These are phyloP conservation scores for Colletotrichum sp. DNA, from an alignment of 2,329 filamentous ascomycete genomes.

Conservation along the genomic window DNA sequence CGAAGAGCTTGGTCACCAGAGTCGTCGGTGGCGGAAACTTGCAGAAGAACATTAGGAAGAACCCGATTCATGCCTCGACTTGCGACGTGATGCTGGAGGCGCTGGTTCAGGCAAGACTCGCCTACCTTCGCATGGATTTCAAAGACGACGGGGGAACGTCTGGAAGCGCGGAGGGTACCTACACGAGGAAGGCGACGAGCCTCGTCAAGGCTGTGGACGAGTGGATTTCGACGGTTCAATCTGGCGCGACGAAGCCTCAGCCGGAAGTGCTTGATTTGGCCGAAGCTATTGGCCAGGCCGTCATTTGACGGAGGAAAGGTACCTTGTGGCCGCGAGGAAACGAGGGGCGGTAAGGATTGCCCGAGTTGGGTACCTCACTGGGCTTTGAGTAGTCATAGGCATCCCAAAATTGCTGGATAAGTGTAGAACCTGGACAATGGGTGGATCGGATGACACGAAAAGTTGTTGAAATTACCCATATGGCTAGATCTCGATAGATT, in stretches of 20 bases:
- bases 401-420: background rate
- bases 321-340: background rate
- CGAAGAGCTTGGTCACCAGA: background rate
- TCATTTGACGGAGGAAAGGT: background rate
- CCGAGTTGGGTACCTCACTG: background rate
- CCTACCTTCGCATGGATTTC: background rate
- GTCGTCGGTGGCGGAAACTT: background rate
- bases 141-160: background rate
- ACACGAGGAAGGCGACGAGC: background rate
- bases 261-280: background rate
- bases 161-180: background rate
- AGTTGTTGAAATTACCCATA: background rate
- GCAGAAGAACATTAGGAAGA: background rate
- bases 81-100: background rate
- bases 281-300: background rate
- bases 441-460: accelerated
- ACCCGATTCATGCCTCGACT: background rate
- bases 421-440: background rate
- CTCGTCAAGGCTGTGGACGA: background rate
- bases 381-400: background rate
- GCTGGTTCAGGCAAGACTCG: background rate
- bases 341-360: background rate
- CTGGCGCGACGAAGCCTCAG: background rate
- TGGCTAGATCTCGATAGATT: background rate
- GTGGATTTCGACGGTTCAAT: background rate